A percentile compares a stretch with the other conserved stretches of the same genome.
Conservation (phyloP, 1,284 basidiomycete genomes). For the Crocinoboletus sp. region DNA sequence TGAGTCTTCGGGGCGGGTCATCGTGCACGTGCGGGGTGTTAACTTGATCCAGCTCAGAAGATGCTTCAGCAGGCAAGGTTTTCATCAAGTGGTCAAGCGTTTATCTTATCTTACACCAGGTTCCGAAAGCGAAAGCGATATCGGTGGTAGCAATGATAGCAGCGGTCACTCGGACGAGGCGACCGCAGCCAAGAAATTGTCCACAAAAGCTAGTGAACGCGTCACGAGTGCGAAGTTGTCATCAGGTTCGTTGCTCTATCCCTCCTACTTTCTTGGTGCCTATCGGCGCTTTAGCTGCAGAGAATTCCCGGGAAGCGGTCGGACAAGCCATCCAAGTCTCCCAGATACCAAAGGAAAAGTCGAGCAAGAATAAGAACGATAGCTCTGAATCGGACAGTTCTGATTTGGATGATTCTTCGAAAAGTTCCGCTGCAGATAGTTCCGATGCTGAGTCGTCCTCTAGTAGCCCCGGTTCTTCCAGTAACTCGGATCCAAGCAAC, state of each 20-base stretch:
- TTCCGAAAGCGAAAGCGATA: conserved; percentile 14
- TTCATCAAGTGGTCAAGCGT: not conserved
- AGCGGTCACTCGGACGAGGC: conserved; percentile 5
- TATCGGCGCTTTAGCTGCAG: conserved; percentile 10
- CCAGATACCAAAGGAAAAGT: conserved; percentile 1
- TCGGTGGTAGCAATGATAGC: conserved; percentile 12
- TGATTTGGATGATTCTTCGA: conserved; percentile 14
- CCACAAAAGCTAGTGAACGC: conserved; percentile 16
- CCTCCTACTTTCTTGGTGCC: not conserved
- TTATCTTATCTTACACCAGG: conserved; percentile 10
- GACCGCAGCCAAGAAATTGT: conserved; percentile 3
- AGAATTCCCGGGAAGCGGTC: not conserved
- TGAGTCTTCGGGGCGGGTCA: conserved; percentile 16
- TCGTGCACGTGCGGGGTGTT: conserved; percentile 12
- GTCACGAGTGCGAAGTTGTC: conserved; percentile 32
- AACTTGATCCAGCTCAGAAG: conserved; percentile 24
- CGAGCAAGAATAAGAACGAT: conserved; percentile 17
- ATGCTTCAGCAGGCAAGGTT: conserved; percentile 28
- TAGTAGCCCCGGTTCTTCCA: conserved; percentile 10
- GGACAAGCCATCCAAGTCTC: not conserved
- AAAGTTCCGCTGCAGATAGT: conserved; percentile 9
- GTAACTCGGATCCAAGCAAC: conserved; percentile 12
- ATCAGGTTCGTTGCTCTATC: conserved; percentile 23
- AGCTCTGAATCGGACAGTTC: conserved; percentile 28
- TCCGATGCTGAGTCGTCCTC: conserved; percentile 18